Conservation (phyloP, 805 yeast species). For the Wickerhamomyces alni region DNA sequence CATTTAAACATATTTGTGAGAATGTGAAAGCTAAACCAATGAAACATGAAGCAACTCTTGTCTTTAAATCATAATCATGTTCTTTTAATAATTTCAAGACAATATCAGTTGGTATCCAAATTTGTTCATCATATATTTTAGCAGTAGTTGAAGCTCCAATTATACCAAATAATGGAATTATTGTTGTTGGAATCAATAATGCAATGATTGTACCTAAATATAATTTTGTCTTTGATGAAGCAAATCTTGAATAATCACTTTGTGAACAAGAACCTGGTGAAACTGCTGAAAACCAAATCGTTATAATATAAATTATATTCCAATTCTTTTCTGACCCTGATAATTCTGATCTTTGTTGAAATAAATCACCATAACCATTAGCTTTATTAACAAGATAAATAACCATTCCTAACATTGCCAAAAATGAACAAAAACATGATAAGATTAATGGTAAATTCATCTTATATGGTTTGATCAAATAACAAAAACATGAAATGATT, state of each 20-base stretch:
- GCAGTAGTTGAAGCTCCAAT: constrained; percentile 34
- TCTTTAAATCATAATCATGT: constrained; percentile 24
- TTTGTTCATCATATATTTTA: constrained; percentile 27
- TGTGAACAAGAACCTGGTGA: constrained; percentile 29
- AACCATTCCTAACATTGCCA: constrained; percentile 28
- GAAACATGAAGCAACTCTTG: constrained; percentile 33
- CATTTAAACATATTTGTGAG: constrained; percentile 28
- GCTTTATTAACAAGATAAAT: constrained; percentile 26
- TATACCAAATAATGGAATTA: constrained; percentile 38
- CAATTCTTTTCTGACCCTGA: constrained; percentile 26
- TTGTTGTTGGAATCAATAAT: constrained; percentile 30
- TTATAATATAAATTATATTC: constrained; percentile 28
- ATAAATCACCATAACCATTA: constrained; percentile 30
- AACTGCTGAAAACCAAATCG: constrained; percentile 27
- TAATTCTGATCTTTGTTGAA: constrained; percentile 23
- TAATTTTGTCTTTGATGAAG: constrained; percentile 23
- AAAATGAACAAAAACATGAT: constrained; percentile 20
- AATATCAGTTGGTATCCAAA: constrained; percentile 33
- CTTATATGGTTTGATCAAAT: constrained; percentile 21
- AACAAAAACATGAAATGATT: constrained; percentile 20
- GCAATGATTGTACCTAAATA: constrained; percentile 21
- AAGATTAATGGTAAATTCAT: constrained; percentile 19
- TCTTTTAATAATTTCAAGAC: constrained; percentile 24
- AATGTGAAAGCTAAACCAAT: constrained; percentile 26
- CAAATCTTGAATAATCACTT: constrained; percentile 30